Evolutionary conservation across 352 stramenopile species (phyloP).

Genomic region (Pythium grandisporangium): DNA sequence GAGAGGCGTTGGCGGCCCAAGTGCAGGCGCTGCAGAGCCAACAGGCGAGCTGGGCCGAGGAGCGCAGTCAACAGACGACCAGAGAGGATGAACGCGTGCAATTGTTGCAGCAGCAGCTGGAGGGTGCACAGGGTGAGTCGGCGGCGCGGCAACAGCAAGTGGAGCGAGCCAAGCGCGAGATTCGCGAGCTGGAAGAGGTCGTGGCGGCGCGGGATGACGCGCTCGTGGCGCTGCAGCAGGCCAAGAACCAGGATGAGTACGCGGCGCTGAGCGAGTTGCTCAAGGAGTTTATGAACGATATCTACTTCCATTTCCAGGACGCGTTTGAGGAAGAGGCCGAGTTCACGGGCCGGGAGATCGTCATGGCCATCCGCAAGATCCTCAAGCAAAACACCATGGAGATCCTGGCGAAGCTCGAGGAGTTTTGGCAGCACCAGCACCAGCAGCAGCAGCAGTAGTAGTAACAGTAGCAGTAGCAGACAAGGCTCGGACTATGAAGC

Average conservation of each 20-base stretch:
- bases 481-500: no score
- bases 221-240: conserved; percentile 29
- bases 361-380: conserved; percentile 75
- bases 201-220: conserved; percentile 36
- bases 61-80: conserved; percentile 31
- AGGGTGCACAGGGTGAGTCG: conserved; percentile 31
- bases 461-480: no score
- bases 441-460: no score
- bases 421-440: conserved; percentile 56
- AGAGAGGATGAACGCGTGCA: conserved; percentile 35
- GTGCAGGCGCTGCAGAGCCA: conserved; percentile 39
- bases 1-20: conserved; percentile 32
- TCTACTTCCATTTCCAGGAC: conserved; percentile 83
- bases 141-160: conserved; percentile 31
- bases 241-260: conserved; percentile 43
- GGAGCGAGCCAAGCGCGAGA: conserved; percentile 29
- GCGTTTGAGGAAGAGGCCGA: conserved; percentile 77
- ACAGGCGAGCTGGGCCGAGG: conserved; percentile 47
- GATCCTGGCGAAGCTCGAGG: conserved; percentile 61
- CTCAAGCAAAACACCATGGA: conserved; percentile 80
- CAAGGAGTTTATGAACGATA: conserved; percentile 85
- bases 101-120: conserved; percentile 37
- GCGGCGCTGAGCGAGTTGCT: conserved; percentile 53
- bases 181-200: conserved; percentile 36
- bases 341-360: conserved; percentile 77